These are phyloP conservation scores for Naumovozyma castellii DNA, from an alignment of 805 yeast species.

Conservation along the genomic window DNA sequence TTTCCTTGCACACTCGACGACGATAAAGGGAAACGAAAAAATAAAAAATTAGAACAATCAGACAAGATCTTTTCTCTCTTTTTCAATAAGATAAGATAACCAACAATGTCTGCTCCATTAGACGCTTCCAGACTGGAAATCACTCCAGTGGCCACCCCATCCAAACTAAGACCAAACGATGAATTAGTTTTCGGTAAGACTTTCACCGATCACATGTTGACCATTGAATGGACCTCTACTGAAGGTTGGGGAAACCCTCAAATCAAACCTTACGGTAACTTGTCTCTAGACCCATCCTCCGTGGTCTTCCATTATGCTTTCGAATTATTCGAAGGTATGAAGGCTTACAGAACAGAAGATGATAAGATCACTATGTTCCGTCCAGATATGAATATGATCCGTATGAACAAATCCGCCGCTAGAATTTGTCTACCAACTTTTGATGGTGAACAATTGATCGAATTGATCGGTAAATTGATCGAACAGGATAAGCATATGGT, in stretches of 20 bases:
- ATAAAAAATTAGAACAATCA: too few relatives aligned
- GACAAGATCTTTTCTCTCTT: too few relatives aligned
- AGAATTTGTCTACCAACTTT: constrained; percentile 85
- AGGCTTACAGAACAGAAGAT: constrained; percentile 63
- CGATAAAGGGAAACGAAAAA: too few relatives aligned
- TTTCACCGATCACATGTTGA: constrained; percentile 83
- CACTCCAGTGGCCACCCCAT: constrained; percentile 39
- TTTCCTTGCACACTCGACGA: too few relatives aligned
- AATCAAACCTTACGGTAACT: constrained; percentile 72
- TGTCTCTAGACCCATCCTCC: constrained; percentile 74
- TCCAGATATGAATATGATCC: constrained; percentile 79
- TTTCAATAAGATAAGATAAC: background rate
- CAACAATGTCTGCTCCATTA: constrained; percentile 30
- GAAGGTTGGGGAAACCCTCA: constrained; percentile 84
- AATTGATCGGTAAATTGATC: constrained; percentile 65
- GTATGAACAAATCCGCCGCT: constrained; percentile 83
- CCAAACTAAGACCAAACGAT: constrained; percentile 47
- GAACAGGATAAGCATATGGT: constrained; percentile 64
- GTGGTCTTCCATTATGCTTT: constrained; percentile 90
- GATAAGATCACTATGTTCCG: constrained; percentile 76
- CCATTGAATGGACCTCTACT: constrained; percentile 67
- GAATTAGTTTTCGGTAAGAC: constrained; percentile 57
- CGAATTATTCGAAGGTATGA: constrained; percentile 90
- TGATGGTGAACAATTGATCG: constrained; percentile 64
- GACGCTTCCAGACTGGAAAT: constrained; percentile 47